phyloP scores from a whole-genome alignment of 768 basidiomycete genomes.

The Lentinus brumalis region DNA sequence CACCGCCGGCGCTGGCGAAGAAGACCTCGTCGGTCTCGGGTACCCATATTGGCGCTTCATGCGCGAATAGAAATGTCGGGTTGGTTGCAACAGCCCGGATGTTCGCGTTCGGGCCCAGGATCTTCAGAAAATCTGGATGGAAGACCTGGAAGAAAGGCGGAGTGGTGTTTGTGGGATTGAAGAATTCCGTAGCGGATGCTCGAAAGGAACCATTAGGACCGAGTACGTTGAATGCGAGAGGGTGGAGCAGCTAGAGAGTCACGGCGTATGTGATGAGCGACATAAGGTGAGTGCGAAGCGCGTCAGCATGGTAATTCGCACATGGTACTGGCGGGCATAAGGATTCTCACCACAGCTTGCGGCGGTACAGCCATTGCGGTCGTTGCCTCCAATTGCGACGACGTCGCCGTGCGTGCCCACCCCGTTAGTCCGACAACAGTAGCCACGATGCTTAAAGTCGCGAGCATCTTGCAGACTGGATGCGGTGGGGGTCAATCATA shows the following conservation, averaged over 20 bases:
- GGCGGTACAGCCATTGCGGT: background rate
- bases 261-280: background rate
- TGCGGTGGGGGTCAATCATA: background rate
- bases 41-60: conserved; percentile 76
- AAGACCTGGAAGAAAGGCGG: conserved; percentile 63
- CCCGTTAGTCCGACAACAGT: conserved; percentile 1
- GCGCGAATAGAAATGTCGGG: conserved; percentile 70
- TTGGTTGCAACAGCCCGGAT: conserved; percentile 63
- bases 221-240: conserved; percentile 54
- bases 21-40: conserved; percentile 68
- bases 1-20: conserved; percentile 73
- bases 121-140: conserved; percentile 52
- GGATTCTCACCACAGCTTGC: conserved; percentile 16
- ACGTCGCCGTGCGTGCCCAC: conserved; percentile 4
- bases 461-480: conserved; percentile 6
- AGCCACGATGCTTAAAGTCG: background rate
- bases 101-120: conserved; percentile 59
- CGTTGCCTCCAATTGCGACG: background rate
- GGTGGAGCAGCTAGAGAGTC: conserved; percentile 47
- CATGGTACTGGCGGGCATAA: background rate
- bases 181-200: conserved; percentile 38
- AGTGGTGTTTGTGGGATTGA: conserved; percentile 61
- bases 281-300: too few species aligned
- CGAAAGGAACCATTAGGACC: conserved; percentile 43
- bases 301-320: too few species aligned